A percentile compares a stretch with the other conserved stretches of the same genome.
Evolutionary conservation across 1,139 yeast species (phyloP).

Genomic region (Kodamaea sp.): DNA sequence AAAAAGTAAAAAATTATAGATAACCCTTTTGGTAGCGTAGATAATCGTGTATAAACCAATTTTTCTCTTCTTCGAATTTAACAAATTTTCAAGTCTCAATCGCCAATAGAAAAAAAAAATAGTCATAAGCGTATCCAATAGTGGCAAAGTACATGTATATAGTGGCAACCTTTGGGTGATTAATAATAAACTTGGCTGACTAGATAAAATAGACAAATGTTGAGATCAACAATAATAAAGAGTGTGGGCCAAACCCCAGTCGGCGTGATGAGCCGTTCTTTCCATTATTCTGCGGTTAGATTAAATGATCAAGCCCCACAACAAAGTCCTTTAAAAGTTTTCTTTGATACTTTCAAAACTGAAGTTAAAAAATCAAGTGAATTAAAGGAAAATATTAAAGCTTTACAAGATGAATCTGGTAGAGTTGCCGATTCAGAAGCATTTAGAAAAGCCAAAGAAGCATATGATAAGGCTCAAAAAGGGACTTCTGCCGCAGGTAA

Average conservation of each 20-base stretch:
- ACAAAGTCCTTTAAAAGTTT: constrained; percentile 87
- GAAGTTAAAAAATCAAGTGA: constrained; percentile 93
- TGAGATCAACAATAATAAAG: constrained; percentile 11
- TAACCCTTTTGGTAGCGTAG: constrained; percentile 1
- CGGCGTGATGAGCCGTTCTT: constrained; percentile 6
- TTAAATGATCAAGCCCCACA: constrained; percentile 22
- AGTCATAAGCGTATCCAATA: neutral
- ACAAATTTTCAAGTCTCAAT: neutral
- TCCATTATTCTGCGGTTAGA: constrained; percentile 10
- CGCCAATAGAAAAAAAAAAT: too few species aligned
- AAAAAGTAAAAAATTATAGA: constrained; percentile 1
- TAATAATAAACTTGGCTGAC: neutral
- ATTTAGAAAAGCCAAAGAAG: constrained; percentile 88
- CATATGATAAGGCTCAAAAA: constrained; percentile 80
- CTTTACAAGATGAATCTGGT: constrained; percentile 94
- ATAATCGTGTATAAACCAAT: constrained; percentile 2
- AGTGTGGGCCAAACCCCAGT: constrained; percentile 2
- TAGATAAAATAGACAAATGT: constrained; percentile 7
- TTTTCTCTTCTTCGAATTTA: neutral
- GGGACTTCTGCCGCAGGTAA: constrained; percentile 80
- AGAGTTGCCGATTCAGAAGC: constrained; percentile 93
- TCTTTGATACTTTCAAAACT: constrained; percentile 82
- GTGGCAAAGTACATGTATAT: constrained; percentile 3
- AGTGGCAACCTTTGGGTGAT: neutral
- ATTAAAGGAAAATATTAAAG: constrained; percentile 87